Conservation (phyloP, 2,329 filamentous ascomycete genomes). For the Alternaria sp. region DNA sequence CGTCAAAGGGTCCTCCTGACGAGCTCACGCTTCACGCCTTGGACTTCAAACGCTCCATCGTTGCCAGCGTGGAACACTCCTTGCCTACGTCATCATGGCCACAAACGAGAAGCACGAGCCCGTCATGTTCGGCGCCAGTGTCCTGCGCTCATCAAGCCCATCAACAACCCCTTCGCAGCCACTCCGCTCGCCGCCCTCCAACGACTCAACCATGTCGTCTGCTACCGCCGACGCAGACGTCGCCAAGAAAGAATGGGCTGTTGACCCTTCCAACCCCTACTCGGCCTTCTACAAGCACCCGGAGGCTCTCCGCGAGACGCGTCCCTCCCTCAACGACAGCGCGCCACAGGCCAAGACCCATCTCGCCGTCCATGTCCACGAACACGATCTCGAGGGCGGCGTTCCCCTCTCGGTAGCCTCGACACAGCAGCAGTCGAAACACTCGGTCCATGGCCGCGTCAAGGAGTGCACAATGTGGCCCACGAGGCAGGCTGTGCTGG, state of each 20-base stretch:
- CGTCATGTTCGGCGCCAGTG: slow-evolving; percentile 56
- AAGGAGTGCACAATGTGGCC: slow-evolving; percentile 64
- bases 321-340: slow-evolving; percentile 52
- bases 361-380: slow-evolving; percentile 43
- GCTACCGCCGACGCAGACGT: slow-evolving; percentile 41
- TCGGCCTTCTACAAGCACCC: slow-evolving; percentile 60
- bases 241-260: slow-evolving; percentile 40
- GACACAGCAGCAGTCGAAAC: slow-evolving; percentile 52
- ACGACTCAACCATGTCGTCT: slow-evolving; percentile 46
- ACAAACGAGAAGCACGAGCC: slow-evolving; percentile 44
- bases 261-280: slow-evolving; percentile 54
- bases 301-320: slow-evolving; percentile 55
- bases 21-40: slow-evolving; percentile 7
- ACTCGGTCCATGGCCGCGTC: slow-evolving; percentile 53
- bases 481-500: slow-evolving; percentile 57
- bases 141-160: slow-evolving; percentile 44
- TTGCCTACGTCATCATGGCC: slow-evolving; percentile 37
- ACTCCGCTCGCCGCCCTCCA: slow-evolving; percentile 45
- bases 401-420: slow-evolving; percentile 50
- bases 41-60: slow-evolving; percentile 17
- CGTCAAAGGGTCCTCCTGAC: slow-evolving; percentile 22
- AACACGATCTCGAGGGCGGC: slow-evolving; percentile 54
- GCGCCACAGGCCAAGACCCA: slow-evolving; percentile 43
- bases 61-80: slow-evolving; percentile 19
- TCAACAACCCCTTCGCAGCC: slow-evolving; percentile 22